Evolutionary conservation across 2,329 filamentous ascomycete species (phyloP).

Genomic region (Leptoxyphium fumago): DNA sequence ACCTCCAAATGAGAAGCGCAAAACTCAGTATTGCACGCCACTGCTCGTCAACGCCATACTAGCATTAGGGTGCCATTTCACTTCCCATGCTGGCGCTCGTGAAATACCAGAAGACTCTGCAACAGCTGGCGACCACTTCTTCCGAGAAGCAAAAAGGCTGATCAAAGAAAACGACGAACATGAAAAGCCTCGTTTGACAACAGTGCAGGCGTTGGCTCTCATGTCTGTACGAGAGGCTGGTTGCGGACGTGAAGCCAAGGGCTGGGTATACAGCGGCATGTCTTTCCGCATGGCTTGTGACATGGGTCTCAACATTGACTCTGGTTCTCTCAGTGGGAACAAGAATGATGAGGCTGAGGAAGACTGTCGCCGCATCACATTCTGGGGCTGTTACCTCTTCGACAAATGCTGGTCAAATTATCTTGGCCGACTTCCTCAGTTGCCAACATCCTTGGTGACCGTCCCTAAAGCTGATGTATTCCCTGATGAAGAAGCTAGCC

Average conservation of each 20-base stretch:
- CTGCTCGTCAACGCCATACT: constrained; percentile 89
- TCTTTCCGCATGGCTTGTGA: constrained; percentile 96
- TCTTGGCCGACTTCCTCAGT: constrained; percentile 74
- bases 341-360: constrained; percentile 58
- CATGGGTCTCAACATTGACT: constrained; percentile 77
- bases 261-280: constrained; percentile 98
- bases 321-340: constrained; percentile 45
- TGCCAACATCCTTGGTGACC: constrained; percentile 65
- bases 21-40: constrained; percentile 70
- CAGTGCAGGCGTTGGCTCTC: constrained; percentile 80
- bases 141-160: constrained; percentile 78
- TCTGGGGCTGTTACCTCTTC: constrained; percentile 97
- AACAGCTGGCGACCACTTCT: constrained; percentile 92
- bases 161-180: constrained; percentile 88
- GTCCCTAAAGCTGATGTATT: constrained; percentile 86
- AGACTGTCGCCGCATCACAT: constrained; percentile 79
- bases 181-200: constrained; percentile 73
- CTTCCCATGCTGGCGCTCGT: constrained; percentile 57
- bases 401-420: constrained; percentile 99
- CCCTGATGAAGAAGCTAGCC: constrained; percentile 68
- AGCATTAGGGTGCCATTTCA: constrained; percentile 86
- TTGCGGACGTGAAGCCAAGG: constrained; percentile 83
- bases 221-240: constrained; percentile 96
- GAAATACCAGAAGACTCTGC: constrained; percentile 57
- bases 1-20: constrained; percentile 28